A percentile compares a stretch with the other conserved stretches of the same genome.
Evolutionary conservation across 2,329 filamentous ascomycete species (phyloP).

Genomic region (Lizonia empirigonia): DNA sequence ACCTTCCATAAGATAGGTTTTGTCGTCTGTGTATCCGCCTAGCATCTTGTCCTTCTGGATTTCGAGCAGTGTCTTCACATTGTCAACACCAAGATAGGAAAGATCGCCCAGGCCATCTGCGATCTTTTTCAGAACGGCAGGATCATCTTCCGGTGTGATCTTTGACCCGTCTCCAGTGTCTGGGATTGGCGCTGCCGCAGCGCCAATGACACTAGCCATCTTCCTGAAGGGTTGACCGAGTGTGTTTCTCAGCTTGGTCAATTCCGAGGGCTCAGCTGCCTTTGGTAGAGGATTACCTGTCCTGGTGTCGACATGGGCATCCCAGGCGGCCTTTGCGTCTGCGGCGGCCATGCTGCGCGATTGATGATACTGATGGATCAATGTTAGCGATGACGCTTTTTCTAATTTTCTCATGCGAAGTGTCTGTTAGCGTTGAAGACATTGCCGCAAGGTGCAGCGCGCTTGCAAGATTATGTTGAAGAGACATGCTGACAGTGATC

Average conservation of each 20-base stretch:
- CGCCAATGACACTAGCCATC: slow-evolving; percentile 35
- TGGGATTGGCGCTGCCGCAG: slow-evolving; percentile 38
- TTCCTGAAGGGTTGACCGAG: slow-evolving; percentile 39
- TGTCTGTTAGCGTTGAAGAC: not conserved
- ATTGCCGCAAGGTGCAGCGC: not conserved
- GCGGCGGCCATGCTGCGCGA: slow-evolving; percentile 19
- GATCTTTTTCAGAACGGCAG: slow-evolving; percentile 42
- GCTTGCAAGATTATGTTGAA: not conserved
- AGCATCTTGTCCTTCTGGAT: slow-evolving; percentile 48
- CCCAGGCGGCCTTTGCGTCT: slow-evolving; percentile 35
- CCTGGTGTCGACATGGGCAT: slow-evolving; percentile 40
- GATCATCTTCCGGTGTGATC: slow-evolving; percentile 41
- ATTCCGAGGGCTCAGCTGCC: slow-evolving; percentile 39
- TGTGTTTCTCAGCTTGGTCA: slow-evolving; percentile 39
- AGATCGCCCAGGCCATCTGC: slow-evolving; percentile 42
- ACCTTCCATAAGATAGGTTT: slow-evolving; percentile 65
- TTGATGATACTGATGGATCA: slow-evolving; percentile 1
- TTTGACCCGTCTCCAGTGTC: slow-evolving; percentile 54
- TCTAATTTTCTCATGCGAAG: not conserved
- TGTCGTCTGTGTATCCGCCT: slow-evolving; percentile 65
- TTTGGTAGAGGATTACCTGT: slow-evolving; percentile 37
- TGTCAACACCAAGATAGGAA: slow-evolving; percentile 39
- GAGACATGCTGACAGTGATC: not conserved
- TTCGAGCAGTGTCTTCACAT: slow-evolving; percentile 47
- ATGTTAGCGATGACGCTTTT: not conserved